Conservation (phyloP, 805 yeast species). For the Brettanomyces sp. region DNA sequence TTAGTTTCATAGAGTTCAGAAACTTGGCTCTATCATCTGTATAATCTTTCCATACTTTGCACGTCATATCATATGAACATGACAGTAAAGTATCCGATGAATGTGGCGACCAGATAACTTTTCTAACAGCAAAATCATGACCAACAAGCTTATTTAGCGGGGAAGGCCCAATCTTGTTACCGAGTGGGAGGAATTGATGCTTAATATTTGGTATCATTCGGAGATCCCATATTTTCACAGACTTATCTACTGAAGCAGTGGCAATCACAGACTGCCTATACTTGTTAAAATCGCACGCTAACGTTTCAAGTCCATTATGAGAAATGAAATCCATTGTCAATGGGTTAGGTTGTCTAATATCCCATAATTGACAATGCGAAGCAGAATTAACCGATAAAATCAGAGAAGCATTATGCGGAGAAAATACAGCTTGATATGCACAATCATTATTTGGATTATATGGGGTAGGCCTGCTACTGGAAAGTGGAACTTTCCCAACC, state of each 20-base stretch:
- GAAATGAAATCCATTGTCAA: conserved; percentile 53
- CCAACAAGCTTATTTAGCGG: conserved; percentile 75
- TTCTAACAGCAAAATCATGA: conserved; percentile 82
- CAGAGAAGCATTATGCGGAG: conserved; percentile 74
- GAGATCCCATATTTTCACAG: conserved; percentile 80
- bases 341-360: conserved; percentile 59
- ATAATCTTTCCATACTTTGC: conserved; percentile 74
- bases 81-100: conserved; percentile 57
- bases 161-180: conserved; percentile 44
- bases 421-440: conserved; percentile 69
- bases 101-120: conserved; percentile 87
- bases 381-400: conserved; percentile 67
- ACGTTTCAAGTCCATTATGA: conserved; percentile 73
- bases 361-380: conserved; percentile 75
- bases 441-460: conserved; percentile 40
- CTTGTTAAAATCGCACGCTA: conserved; percentile 85
- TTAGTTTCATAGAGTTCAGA: conserved; percentile 35
- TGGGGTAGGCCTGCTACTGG: conserved; percentile 24
- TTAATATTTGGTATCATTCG: conserved; percentile 44
- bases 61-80: conserved; percentile 88
- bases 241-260: conserved; percentile 86
- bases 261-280: conserved; percentile 74
- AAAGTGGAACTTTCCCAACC: conserved; percentile 21
- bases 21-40: conserved; percentile 49
- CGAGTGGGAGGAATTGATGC: conserved; percentile 29